These are phyloP conservation scores for Solanum gandarillasii DNA, from an alignment of 257 asterid genomes.

Conservation along the genomic window DNA sequence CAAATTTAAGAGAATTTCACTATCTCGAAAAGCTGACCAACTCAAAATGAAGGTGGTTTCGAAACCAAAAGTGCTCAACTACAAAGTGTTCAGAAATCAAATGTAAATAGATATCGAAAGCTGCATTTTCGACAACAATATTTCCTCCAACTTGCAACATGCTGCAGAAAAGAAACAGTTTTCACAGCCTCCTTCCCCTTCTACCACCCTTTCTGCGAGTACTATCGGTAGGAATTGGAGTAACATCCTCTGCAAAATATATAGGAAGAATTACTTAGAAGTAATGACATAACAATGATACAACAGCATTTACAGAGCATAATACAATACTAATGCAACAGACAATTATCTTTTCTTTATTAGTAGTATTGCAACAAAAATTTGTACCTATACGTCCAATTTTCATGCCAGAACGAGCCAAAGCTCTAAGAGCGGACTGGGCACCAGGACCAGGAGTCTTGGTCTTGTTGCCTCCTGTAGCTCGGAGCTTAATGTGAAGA, in stretches of 20 bases:
- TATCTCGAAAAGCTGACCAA: not conserved
- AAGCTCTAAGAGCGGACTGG: conserved; percentile 85
- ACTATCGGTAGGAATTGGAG: conserved; percentile 88
- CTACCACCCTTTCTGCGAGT: conserved; percentile 91
- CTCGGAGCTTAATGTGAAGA: conserved; percentile 83
- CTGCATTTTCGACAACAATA: not conserved
- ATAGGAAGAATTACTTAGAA: not conserved
- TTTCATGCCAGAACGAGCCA: conserved; percentile 94
- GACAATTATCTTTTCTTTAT: not conserved
- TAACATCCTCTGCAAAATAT: conserved; percentile 65
- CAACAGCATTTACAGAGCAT: not conserved
- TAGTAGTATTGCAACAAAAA: not conserved
- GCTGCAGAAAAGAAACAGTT: not conserved
- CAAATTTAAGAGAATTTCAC: not conserved
- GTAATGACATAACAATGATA: not conserved
- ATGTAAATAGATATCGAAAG: not conserved
- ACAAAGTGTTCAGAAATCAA: not conserved
- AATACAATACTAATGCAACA: not conserved
- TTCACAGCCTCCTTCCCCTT: conserved; percentile 81
- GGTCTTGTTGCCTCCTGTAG: conserved; percentile 91
- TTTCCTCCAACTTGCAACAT: not conserved
- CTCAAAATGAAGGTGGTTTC: not conserved
- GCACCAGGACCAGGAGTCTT: conserved; percentile 98
- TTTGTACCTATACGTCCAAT: conserved; percentile 81
- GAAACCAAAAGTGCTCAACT: not conserved